phyloP scores from a whole-genome alignment of 352 stramenopile species.

The Pythium sp. region DNA sequence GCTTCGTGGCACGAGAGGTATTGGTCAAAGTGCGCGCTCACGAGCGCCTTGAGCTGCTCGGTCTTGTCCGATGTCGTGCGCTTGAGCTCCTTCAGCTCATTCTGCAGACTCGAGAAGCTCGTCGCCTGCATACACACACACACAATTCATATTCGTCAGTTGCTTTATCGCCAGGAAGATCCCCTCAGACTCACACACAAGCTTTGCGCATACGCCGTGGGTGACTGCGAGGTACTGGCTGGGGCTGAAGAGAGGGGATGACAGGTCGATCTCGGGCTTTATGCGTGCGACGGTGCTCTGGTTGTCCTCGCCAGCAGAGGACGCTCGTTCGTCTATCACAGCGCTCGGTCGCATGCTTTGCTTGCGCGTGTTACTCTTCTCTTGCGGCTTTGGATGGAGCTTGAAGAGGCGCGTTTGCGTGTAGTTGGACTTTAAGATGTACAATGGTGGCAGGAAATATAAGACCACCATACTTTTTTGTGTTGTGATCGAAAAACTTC shows the following conservation, averaged over 20 bases:
- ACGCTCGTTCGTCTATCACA: neutral
- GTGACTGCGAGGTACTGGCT: slow-evolving; percentile 58
- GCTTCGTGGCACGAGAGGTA: slow-evolving; percentile 82
- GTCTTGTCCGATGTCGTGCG: slow-evolving; percentile 82
- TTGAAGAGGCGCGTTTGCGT: neutral
- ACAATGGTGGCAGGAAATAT: neutral
- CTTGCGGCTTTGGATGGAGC: neutral
- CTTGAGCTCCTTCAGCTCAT: slow-evolving; percentile 63
- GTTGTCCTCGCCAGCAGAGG: neutral
- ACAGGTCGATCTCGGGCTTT: slow-evolving; percentile 49
- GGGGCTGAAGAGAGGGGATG: slow-evolving; percentile 54
- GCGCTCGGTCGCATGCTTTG: slow-evolving; percentile 4
- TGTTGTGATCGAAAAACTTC: neutral
- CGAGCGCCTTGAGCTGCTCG: slow-evolving; percentile 77
- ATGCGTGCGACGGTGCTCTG: neutral
- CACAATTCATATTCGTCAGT: neutral
- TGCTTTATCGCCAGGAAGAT: neutral
- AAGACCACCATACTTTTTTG: neutral
- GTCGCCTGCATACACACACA: slow-evolving; percentile 33
- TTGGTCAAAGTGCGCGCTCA: slow-evolving; percentile 80
- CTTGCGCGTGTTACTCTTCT: neutral
- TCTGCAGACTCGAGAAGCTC: slow-evolving; percentile 57
- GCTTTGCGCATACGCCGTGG: slow-evolving; percentile 44
- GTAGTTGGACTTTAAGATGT: neutral
- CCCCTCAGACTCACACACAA: neutral